Percentiles rank a stretch among this genome's conserved stretches.
Evolutionary conservation across 202 grass and related monocot genomes (phyloP).

Genomic region (Dendrocalamus latiflorus): DNA sequence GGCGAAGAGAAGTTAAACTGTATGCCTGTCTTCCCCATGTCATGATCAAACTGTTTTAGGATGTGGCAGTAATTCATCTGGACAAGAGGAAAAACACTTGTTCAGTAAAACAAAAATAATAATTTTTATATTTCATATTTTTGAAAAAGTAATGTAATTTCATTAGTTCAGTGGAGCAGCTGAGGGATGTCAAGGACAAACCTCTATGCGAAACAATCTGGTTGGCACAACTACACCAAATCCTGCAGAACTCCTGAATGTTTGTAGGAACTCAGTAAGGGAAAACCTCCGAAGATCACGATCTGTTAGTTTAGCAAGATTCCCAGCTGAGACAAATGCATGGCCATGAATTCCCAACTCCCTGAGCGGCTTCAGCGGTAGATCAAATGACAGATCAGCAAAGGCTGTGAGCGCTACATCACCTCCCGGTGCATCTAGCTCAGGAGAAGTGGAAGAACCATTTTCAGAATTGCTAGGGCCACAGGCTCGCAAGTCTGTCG

Average conservation of each 20-base stretch:
- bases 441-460: conserved; percentile 28
- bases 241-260: conserved; percentile 70
- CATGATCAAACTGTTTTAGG: no score
- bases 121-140: not conserved
- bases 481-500: conserved; percentile 19
- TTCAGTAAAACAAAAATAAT: not conserved
- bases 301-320: no score
- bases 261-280: conserved; percentile 37
- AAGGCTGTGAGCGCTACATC: conserved; percentile 55
- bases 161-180: not conserved
- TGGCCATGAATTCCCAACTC: no score
- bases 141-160: not conserved
- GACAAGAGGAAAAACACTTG: conserved; percentile 11
- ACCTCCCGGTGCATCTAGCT: conserved; percentile 45
- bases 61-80: conserved; percentile 91
- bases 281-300: conserved; percentile 51
- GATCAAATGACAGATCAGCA: no score
- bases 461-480: conserved; percentile 24
- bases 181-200: conserved; percentile 31
- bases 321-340: no score
- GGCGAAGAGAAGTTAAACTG: no score
- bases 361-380: no score
- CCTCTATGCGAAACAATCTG: conserved; percentile 75
- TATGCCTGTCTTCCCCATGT: no score
- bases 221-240: conserved; percentile 70